phyloP scores from a whole-genome alignment of 306 rosid genomes.

The Malus domestica region DNA sequence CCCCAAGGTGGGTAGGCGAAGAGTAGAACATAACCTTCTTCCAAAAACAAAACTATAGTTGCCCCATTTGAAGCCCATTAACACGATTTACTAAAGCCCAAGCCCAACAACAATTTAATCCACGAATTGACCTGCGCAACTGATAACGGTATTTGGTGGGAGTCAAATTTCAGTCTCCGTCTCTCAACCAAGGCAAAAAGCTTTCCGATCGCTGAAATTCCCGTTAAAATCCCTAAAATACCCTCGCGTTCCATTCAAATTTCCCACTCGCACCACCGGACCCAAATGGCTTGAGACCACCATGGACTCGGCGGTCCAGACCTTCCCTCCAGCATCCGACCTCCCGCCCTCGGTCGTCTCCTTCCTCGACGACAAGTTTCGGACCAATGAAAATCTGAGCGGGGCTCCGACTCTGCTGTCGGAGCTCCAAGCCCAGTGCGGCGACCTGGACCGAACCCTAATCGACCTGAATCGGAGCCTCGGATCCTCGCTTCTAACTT shows the following conservation, averaged over 20 bases:
- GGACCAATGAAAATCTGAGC: conserved; percentile 22
- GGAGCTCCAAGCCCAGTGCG: conserved; percentile 59
- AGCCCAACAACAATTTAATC: background rate
- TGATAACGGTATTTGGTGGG: background rate
- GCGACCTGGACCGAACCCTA: conserved; percentile 52
- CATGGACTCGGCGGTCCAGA: conserved; percentile 38
- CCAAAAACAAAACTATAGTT: too few species aligned
- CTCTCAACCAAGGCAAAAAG: conserved; percentile 1
- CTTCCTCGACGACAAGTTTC: conserved; percentile 47
- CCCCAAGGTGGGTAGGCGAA: background rate
- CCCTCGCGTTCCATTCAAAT: conserved; percentile 1
- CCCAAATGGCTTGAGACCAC: conserved; percentile 1
- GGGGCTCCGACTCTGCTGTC: conserved; percentile 39
- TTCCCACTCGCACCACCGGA: conserved; percentile 9
- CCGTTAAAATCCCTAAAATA: conserved; percentile 11
- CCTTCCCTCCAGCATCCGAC: conserved; percentile 43
- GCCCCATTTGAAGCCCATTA: background rate
- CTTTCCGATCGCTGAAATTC: background rate
- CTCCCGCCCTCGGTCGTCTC: conserved; percentile 53
- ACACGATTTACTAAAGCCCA: background rate
- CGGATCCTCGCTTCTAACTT: conserved; percentile 41
- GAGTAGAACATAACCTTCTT: too few species aligned
- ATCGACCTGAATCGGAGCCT: conserved; percentile 52
- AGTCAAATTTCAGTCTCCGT: conserved; percentile 1
- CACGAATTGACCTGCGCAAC: background rate